A percentile compares a stretch with the other conserved stretches of the same genome.
phyloP scores from a whole-genome alignment of 1,284 basidiomycete genomes.

The Inonotus hispidus region DNA sequence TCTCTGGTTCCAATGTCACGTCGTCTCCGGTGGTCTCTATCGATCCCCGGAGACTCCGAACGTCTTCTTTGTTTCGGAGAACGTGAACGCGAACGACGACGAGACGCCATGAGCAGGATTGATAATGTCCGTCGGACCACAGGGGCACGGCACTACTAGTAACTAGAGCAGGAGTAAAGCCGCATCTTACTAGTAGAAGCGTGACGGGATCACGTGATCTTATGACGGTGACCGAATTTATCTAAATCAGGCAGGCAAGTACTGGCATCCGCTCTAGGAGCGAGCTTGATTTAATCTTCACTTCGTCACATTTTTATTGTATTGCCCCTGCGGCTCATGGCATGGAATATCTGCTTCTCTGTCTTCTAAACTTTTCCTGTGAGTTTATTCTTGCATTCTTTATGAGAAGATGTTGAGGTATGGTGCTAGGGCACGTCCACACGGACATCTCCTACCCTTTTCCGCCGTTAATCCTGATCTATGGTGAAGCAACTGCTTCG shows the following conservation, averaged over 20 bases:
- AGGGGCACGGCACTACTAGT: too few relatives aligned
- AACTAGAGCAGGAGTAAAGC: not conserved
- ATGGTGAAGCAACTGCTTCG: not conserved
- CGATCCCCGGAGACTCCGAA: not conserved
- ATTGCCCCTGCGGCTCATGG: not conserved
- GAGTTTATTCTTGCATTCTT: not conserved
- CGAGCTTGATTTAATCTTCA: not conserved
- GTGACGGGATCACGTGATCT: too few relatives aligned
- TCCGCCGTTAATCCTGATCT: not conserved
- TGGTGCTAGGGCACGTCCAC: too few relatives aligned
- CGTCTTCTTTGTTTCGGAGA: not conserved
- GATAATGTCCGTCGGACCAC: not conserved
- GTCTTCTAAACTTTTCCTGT: not conserved
- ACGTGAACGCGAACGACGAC: not conserved
- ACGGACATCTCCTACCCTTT: not conserved
- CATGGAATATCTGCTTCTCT: not conserved
- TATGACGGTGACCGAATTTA: not conserved
- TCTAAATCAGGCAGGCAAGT: too few relatives aligned
- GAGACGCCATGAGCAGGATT: not conserved
- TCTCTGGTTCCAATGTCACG: not conserved
- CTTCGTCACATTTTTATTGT: not conserved
- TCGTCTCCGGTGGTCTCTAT: not conserved
- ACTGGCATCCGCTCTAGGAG: not conserved
- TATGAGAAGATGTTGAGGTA: not conserved
- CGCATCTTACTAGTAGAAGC: too few relatives aligned